Evolutionary conservation across 331 rosid genomes (phyloP), one percentile per base, ranked within the genome.

Genomic region (Rhamnella rubrinervis): DNA sequence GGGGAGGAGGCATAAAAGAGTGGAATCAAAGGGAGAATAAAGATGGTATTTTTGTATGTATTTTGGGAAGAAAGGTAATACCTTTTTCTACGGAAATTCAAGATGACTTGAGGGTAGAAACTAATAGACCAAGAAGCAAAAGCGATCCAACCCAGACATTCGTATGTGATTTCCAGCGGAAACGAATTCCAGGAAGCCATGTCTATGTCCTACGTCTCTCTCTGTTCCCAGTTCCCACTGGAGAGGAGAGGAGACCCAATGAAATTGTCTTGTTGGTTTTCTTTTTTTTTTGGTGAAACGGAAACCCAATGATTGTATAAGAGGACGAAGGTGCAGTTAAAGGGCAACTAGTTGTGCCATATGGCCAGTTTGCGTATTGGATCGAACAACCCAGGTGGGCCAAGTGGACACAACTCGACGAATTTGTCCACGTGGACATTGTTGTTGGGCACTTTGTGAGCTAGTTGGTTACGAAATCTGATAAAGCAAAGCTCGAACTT

Each of bases 141-240:
- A 58, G 96, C 96, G 26, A 82, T 76, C 98, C 98, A 90, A 58
- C 98, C 98, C 20, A 93, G 78, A 44, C 75, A 67, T 75, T 84
- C 70, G 78, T 87, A 90, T 10, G 77, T 66, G 52, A 87, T 74
- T 83, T 90, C 79, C 15, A 90, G 81, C 15, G 87, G 85, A 80
- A 74, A 13, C n/a, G 96, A 93, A 78, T 90, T 93, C 98, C 98
- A 93, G 1, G 88, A 81, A 5, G 96, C 89, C 97, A 88, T 93
- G 35, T 60, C 50, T 76, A 9, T 56, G 40, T 21, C 16, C 15
- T 41, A 6, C 6, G 8, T 18, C 53, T 51, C 16, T 60, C 13
- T 65, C 21, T 2, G 23, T 28, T 49, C 17, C 17, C 46, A 37
- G 6, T 35, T 53, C 60, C 61, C 19, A 55, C 52, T 35, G 61